phyloP scores from a whole-genome alignment of 2,329 filamentous ascomycete species.

The Phoma herbarum region DNA sequence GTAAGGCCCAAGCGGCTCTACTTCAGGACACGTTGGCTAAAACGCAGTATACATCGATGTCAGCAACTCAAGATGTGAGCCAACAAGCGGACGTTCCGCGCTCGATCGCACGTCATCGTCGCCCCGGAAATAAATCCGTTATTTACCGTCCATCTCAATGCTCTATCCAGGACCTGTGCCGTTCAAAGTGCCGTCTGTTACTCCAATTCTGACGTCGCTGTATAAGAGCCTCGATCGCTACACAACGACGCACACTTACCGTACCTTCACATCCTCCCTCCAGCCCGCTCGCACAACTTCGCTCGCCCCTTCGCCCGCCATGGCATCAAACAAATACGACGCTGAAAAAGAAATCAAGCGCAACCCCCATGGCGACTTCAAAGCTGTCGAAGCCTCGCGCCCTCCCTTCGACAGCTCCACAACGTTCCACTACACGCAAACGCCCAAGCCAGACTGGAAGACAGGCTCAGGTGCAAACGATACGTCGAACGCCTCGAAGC shows the following conservation, averaged over 20 bases:
- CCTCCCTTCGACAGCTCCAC: conserved; percentile 64
- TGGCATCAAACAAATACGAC: conserved; percentile 47
- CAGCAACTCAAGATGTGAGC: conserved; percentile 4
- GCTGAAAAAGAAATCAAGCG: conserved; percentile 61
- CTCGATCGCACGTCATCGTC: conserved; percentile 1
- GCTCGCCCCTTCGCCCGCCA: conserved; percentile 1
- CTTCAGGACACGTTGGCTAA: neutral
- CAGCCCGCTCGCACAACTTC: neutral
- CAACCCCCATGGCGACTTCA: conserved; percentile 79
- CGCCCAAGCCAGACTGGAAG: conserved; percentile 71
- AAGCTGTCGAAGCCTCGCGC: conserved; percentile 72
- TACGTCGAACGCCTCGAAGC: conserved; percentile 59
- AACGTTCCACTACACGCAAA: conserved; percentile 67
- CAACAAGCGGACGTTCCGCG: conserved; percentile 21
- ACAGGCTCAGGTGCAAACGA: conserved; percentile 72
- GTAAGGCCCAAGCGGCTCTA: neutral
- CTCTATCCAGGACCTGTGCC: conserved; percentile 4
- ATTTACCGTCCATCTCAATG: conserved; percentile 21
- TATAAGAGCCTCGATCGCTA: conserved; percentile 12
- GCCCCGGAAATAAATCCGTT: conserved; percentile 32
- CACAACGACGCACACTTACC: neutral
- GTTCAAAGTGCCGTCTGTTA: conserved; percentile 2
- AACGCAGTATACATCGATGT: neutral
- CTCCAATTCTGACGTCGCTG: neutral
- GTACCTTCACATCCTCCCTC: neutral